phyloP scores from a whole-genome alignment of 2,329 filamentous ascomycete species.

The Samsoniella hepiali region DNA sequence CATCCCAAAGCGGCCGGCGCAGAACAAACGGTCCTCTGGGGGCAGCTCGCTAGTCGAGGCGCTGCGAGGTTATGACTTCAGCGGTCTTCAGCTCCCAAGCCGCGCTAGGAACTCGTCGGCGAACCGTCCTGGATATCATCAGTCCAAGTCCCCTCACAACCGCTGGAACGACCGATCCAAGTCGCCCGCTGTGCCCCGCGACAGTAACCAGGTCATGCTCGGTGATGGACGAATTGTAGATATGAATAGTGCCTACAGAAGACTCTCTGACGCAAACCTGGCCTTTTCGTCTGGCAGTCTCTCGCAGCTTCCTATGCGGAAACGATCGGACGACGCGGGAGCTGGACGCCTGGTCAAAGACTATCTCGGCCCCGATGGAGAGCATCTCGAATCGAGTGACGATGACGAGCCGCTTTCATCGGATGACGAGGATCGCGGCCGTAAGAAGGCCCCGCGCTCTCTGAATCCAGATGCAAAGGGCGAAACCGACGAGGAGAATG shows the following conservation, averaged over 20 bases:
- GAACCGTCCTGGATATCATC: constrained; percentile 36
- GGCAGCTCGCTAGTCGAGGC: constrained; percentile 48
- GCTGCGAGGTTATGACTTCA: constrained; percentile 50
- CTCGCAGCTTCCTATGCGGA: constrained; percentile 57
- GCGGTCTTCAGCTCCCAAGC: constrained; percentile 47
- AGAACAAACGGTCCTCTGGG: constrained; percentile 37
- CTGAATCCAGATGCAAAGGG: constrained; percentile 41
- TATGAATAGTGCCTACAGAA: constrained; percentile 66
- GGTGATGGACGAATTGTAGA: constrained; percentile 62
- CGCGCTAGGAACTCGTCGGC: constrained; percentile 41
- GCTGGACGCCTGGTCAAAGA: constrained; percentile 64
- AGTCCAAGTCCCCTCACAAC: constrained; percentile 54
- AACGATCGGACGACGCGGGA: constrained; percentile 41
- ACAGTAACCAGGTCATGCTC: constrained; percentile 45
- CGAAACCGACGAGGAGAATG: constrained; percentile 32
- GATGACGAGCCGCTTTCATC: constrained; percentile 63
- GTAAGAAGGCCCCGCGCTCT: constrained; percentile 51
- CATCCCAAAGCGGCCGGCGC: constrained; percentile 51
- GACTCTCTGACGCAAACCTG: constrained; percentile 69
- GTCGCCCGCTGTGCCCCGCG: constrained; percentile 34
- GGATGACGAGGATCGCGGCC: constrained; percentile 65
- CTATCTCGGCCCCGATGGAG: constrained; percentile 62
- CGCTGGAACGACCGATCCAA: constrained; percentile 42
- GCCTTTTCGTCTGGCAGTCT: constrained; percentile 61
- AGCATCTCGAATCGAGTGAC: constrained; percentile 66